Conservation (phyloP, 1,139 yeast species). For the Candida albicans region DNA sequence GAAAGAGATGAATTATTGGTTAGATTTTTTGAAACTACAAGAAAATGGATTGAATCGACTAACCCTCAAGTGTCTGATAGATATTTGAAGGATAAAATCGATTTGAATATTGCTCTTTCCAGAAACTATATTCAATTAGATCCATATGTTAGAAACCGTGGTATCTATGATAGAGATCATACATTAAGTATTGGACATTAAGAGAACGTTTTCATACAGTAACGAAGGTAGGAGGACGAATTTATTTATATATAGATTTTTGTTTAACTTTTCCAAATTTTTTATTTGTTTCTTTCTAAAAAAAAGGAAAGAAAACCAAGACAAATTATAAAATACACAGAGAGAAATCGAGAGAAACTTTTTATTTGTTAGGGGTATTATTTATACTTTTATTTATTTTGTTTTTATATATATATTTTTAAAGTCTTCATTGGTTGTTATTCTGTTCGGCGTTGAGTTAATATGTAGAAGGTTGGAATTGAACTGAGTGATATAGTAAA, state of each 20-base stretch:
- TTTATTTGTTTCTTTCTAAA: background rate
- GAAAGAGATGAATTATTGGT: slow-evolving; percentile 36
- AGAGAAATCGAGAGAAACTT: too few relatives aligned
- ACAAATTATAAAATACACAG: too few relatives aligned
- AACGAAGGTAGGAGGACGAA: background rate
- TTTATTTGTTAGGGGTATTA: background rate
- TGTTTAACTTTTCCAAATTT: background rate
- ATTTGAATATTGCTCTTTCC: slow-evolving; percentile 29
- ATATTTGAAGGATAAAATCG: slow-evolving; percentile 42
- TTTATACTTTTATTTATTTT: background rate
- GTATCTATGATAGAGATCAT: slow-evolving; percentile 42
- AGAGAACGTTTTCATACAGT: background rate
- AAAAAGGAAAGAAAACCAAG: too few relatives aligned
- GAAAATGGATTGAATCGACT: slow-evolving; percentile 44
- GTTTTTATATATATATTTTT: background rate
- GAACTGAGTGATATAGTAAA: too few relatives aligned
- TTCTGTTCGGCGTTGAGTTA: background rate
- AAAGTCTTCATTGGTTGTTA: background rate
- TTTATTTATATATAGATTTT: background rate
- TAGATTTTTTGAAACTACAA: slow-evolving; percentile 37
- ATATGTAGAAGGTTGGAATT: too few relatives aligned
- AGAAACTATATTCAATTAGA: slow-evolving; percentile 38
- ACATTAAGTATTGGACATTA: slow-evolving; percentile 14
- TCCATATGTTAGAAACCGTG: slow-evolving; percentile 40
- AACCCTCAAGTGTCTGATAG: slow-evolving; percentile 38